Evolutionary conservation across 2,329 filamentous ascomycete genomes (phyloP), one percentile per base, ranked within the genome.

Genomic region (Aspergillaceae sp.): DNA sequence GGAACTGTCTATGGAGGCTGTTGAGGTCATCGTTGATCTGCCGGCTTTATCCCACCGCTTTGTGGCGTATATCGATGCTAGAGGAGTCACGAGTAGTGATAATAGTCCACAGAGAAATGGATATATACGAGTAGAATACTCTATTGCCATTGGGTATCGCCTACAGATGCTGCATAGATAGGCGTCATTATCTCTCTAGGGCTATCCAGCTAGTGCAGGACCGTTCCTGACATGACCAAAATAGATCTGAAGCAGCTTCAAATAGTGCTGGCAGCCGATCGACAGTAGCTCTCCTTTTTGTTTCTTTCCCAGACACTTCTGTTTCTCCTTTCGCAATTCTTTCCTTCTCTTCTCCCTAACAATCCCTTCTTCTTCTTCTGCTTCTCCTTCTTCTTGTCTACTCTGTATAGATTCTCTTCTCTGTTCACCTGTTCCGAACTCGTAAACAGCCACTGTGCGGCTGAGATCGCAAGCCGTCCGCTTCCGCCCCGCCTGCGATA

Each of bases 401-500:
- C 30, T 32, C 30, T 32, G 44, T 49, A 42, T 26, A 54, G 19
- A 5, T 3, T 9, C 8, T 32, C 30, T 32, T 42, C 26, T 27
- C 30, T 9, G 40, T 29, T 11, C 10, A 42, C 19, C 19, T 19
- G 19, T 19, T 19, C 19, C 19, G 19, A 19, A 19, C 19, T 19
- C 19, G 19, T 19, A 19, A 19, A 19, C 19, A 19, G 19, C 19
- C 19, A 19, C 19, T 19, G 19, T 19, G 19, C 19, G 19, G 19
- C 19, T 19, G 19, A 19, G 19, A 19, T 19, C 19, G 19, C 19
- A 50, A 50, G 48, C 46, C 48, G 43, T 48, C 44, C 19, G 29
- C 46, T 47, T 47, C 47, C 50, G 28, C 51, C 47, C 46, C 51
- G 43, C 51, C 29, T 30, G 40, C 40, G 40, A 41, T 41, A 41